Base-by-base conservation (phyloP, 768 basidiomycete species). In the Rhodosporidiobolus sp. region DNA sequence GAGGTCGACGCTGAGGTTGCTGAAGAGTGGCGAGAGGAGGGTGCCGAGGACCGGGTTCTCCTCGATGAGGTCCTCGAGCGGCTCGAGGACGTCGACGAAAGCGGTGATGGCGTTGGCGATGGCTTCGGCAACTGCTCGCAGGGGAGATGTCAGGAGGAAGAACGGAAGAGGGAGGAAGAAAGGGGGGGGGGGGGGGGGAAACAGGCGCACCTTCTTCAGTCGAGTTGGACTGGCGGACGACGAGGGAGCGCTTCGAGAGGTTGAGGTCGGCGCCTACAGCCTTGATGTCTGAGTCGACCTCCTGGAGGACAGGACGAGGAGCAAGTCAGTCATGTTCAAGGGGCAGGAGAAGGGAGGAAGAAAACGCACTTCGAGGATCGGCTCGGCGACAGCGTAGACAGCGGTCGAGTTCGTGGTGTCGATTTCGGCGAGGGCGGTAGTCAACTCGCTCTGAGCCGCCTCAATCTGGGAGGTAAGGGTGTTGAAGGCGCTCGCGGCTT, bases 41-140 rank as follows among this genome's bases (percentile, higher is more conserved):
- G 56, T 35, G 34, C 56, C 56, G 22, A 57, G 56, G 22, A 57
- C 56, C 9, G 56, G 56, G 56, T 57, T 57, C 4, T 8, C 8
- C 56, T 57, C 56, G 56, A 57, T 57, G 56, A 57, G 56, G n/a
- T 19, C 24, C 56, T 57, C 20, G 24, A 57, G 35, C 32, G 56
- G 56, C 20, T 57, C 35, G 56, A 57, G 34, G 12, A 57, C 35
- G 34, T 57, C 24, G 16, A 38, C 22, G 35, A 57, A 19, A 20
- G 56, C 56, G 35, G 26, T n/a, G 35, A 57, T 38, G 38, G 56
- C 56, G 35, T 35, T 22, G 24, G 56, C 56, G 56, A 57, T 57
- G 38, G 56, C 56, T 26, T 38, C 20, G 26, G 56, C 56, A 20
- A 20, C 56, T 57, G 56, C n/a, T n/a, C n/a, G n/a, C n/a, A n/a